Evolutionary conservation across 768 basidiomycete species (phyloP).

Genomic region (Amanita rubescens): DNA sequence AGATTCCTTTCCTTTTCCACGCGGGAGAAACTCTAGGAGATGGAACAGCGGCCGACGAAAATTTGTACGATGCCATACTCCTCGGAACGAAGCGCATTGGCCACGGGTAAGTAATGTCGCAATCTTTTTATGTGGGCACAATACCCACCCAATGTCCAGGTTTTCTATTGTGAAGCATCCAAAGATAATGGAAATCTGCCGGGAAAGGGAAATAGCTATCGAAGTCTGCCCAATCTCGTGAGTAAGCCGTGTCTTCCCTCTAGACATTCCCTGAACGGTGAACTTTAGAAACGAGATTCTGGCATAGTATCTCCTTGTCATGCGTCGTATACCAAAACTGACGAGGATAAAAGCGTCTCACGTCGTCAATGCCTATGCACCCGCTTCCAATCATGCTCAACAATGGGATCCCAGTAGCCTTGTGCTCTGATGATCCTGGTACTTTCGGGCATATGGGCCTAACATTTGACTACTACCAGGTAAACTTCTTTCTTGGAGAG

Average conservation of each 20-base stretch:
- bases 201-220: conserved; percentile 52
- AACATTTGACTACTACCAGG: conserved; percentile 76
- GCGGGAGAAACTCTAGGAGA: conserved; percentile 79
- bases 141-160: conserved; percentile 23
- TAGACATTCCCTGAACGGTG: background rate
- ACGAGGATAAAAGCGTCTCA: conserved; percentile 44
- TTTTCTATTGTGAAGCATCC: conserved; percentile 77
- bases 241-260: conserved; percentile 21
- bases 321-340: background rate
- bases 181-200: conserved; percentile 59
- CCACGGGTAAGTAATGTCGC: conserved; percentile 46
- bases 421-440: conserved; percentile 71
- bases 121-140: background rate
- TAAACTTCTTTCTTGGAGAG: conserved; percentile 15
- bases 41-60: conserved; percentile 60
- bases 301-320: conserved; percentile 26
- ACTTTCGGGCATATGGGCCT: conserved; percentile 75
- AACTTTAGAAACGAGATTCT: conserved; percentile 60
- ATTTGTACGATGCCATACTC: conserved; percentile 73
- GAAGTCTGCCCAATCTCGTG: conserved; percentile 83
- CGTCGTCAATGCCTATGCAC: conserved; percentile 76
- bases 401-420: conserved; percentile 62
- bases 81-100: conserved; percentile 77
- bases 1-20: conserved; percentile 74
- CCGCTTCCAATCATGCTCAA: conserved; percentile 67